Evolutionary conservation across 2,329 filamentous ascomycete genomes (phyloP).

Genomic region (Sclerotinia sclerotiorum): DNA sequence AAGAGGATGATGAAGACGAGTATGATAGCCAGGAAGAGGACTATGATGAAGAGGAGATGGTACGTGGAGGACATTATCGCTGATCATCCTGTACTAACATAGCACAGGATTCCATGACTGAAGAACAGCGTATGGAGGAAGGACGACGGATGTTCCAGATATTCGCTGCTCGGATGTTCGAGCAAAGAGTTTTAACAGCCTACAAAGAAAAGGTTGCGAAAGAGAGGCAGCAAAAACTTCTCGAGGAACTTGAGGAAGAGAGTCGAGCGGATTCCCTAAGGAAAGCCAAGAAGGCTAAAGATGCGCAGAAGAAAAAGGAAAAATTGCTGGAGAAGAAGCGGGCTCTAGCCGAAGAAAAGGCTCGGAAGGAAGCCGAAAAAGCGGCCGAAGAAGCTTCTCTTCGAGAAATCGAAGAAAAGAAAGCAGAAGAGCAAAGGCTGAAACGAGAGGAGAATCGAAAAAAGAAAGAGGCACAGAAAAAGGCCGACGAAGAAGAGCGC

Average conservation of each 20-base stretch:
- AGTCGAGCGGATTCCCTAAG: conserved; percentile 71
- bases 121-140: conserved; percentile 98
- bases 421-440: conserved; percentile 73
- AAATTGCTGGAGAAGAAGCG: conserved; percentile 88
- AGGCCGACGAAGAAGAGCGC: conserved; percentile 85
- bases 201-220: conserved; percentile 96
- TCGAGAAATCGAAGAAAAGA: conserved; percentile 74
- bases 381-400: conserved; percentile 80
- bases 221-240: conserved; percentile 84
- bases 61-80: conserved; percentile 42
- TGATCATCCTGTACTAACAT: conserved; percentile 41
- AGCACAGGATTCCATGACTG: conserved; percentile 85
- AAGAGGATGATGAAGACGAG: conserved; percentile 59
- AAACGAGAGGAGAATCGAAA: conserved; percentile 88
- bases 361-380: conserved; percentile 82
- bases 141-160: conserved; percentile 99
- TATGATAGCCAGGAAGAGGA: conserved; percentile 64
- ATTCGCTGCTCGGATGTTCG: conserved; percentile 98
- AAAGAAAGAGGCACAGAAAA: conserved; percentile 88
- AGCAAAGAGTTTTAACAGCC: conserved; percentile 93
- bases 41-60: conserved; percentile 76
- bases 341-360: conserved; percentile 85
- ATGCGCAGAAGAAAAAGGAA: conserved; percentile 93
- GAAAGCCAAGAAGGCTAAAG: conserved; percentile 89
- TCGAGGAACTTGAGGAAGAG: conserved; percentile 90